Conservation (phyloP, 345 rosid genomes). For the Toxicodendron radicans region DNA sequence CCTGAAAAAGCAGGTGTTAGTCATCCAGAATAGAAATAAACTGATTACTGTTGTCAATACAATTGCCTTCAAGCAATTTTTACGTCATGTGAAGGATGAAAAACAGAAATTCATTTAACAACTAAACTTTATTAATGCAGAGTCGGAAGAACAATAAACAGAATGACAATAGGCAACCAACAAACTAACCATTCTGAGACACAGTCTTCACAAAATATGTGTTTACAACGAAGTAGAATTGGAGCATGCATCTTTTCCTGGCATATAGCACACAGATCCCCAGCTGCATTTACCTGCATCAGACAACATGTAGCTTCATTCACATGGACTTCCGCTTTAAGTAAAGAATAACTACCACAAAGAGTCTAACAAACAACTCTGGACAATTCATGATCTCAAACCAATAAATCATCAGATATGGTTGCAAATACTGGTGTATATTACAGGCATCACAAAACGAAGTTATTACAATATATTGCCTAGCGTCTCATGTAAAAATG, state of each 20-base stretch:
- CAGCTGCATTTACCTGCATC: constrained; percentile 87
- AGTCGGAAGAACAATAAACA: neutral
- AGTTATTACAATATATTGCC: neutral
- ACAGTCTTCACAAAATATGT: constrained; percentile 97
- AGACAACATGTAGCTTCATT: constrained; percentile 15
- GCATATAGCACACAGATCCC: constrained; percentile 95
- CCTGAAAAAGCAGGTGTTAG: constrained; percentile 47
- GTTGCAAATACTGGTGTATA: neutral
- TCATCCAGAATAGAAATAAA: too few relatives aligned
- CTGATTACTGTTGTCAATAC: too few relatives aligned
- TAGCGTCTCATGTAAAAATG: neutral
- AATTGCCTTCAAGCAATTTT: neutral
- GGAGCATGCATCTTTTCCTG: constrained; percentile 99
- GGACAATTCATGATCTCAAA: neutral
- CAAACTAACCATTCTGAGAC: constrained; percentile 90
- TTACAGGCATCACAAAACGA: neutral
- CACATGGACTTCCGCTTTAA: neutral
- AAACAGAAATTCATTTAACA: neutral
- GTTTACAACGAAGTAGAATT: constrained; percentile 88
- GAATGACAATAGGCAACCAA: constrained; percentile 2
- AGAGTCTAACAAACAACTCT: neutral
- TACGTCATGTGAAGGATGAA: neutral
- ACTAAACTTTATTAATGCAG: neutral
- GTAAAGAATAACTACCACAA: neutral
- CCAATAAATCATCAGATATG: neutral